Evolutionary conservation across 805 yeast genomes (phyloP), one percentile per base, ranked within the genome.

Genomic region (Saccharomycopsis guyanensis): DNA sequence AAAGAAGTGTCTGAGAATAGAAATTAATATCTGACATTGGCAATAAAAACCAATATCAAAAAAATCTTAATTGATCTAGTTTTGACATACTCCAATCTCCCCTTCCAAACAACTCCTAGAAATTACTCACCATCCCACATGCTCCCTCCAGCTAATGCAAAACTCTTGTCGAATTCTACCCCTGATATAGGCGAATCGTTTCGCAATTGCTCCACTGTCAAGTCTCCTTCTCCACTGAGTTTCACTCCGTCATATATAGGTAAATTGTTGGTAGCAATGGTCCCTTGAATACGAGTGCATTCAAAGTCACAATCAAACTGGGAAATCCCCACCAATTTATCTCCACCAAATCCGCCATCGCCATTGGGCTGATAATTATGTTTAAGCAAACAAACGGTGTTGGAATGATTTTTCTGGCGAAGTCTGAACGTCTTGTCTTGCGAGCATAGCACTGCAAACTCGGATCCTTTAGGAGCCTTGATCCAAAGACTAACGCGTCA

Each of bases 371-470:
- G 56, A 12, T 53, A 57, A 1, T 62, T 58, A 4, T 56, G 60
- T 10, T 60, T 60, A 59, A 76, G 58, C 19, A 88, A 51, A 54
- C 87, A 59, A n/a, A 85, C 80, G 3, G 91, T 75, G 60, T 91
- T 88, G 5, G 96, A 84, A 61, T 91, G 97, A 58, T 86, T 86
- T 67, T 84, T 81, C 56, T 83, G 89, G 43, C 86, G 70, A 15
- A 88, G 55, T 38, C 69, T 67, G 75, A 76, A 88, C 0, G 95
- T 83, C 42, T 68, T 61, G 24, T 63, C 53, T 2, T 63, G 54
- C 1, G 91, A 75, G 49, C 89, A 82, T 13, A 87, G 59, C 25
- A 77, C 86, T 6, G 85, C 74, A 38, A 70, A 72, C 24, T 60
- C 52, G 25, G 52, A 52, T 7, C 45, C 46, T 19, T 50, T 47